Base-by-base conservation (phyloP, 1,139 yeast genomes). In the Diutina catenulata region DNA sequence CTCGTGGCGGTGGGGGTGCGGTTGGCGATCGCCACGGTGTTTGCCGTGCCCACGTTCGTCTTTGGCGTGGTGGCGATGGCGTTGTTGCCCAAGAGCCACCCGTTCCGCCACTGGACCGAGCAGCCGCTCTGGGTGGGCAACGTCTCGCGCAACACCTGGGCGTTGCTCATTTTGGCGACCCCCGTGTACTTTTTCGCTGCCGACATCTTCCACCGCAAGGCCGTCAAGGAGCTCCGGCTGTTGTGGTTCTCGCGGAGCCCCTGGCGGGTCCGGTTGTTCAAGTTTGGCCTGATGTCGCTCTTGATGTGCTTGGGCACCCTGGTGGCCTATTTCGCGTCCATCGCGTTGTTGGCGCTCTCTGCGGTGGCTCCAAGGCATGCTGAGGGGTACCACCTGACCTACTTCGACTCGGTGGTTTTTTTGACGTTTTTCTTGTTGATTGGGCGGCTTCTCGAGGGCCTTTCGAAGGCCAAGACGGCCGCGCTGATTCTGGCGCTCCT, bases 391-490 rank as follows among this genome's bases (percentile, higher is more conserved):
- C 68, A 75, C 20, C 75, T 82, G 1, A 76, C 84, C 0, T 81
- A 79, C 48, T 81, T 81, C 52, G 93, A 81, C 50, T 76, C 88
- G 1, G 91, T 80, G 28, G 86, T 81, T 3, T 81, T 81, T 49
- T 61, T 81, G 45, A 72, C 87, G 0, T 74, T 81, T 49, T 81
- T 81, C 53, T 57, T 81, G 41, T 62, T 81, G 38, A 73, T 80
- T 45, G 93, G 93, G 2, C 66, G 86, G 37, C 58, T 78, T 31
- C 61, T 81, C 38, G 93, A 81, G 51, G 67, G 80, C 32, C 64
- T 68, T 44, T 75, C 88, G 2, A 80, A 79, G 49, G 62, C 69
- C 23, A 76, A 74, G 50, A 78, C 88, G 1, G 79, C 86, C 0
- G 73, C 73, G 37, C 80, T 87, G 0, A 70, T 81, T 16, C 64